Conservation (phyloP, 2,329 filamentous ascomycete species). For the Coleophoma eucalyptorum region DNA sequence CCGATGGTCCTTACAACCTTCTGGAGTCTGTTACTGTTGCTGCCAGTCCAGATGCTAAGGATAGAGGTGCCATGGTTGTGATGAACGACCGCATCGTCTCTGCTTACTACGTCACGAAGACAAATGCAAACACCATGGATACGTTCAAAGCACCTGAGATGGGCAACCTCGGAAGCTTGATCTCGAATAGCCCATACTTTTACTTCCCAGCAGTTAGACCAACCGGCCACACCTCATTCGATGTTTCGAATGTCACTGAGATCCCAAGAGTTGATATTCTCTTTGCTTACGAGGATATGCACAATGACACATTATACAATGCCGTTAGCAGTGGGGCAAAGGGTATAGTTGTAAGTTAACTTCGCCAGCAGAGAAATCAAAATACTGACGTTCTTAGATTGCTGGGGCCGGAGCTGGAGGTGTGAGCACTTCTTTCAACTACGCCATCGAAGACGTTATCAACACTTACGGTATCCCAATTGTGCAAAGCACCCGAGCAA, state of each 20-base stretch:
- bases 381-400: constrained; percentile 19
- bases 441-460: constrained; percentile 38
- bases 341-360: constrained; percentile 38
- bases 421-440: constrained; percentile 34
- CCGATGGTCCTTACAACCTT: constrained; percentile 61
- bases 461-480: constrained; percentile 43
- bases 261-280: constrained; percentile 54
- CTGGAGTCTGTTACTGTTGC: constrained; percentile 57
- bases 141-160: constrained; percentile 56
- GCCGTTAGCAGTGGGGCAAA: constrained; percentile 45
- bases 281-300: constrained; percentile 50
- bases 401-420: constrained; percentile 52
- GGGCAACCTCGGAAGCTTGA: constrained; percentile 53
- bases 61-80: constrained; percentile 55
- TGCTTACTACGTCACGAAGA: constrained; percentile 57
- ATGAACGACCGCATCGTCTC: constrained; percentile 58
- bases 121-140: constrained; percentile 58
- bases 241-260: constrained; percentile 28
- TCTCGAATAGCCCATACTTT: constrained; percentile 55
- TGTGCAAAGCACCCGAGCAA: constrained; percentile 46
- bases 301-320: constrained; percentile 40
- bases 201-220: constrained; percentile 51
- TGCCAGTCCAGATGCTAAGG: constrained; percentile 35
- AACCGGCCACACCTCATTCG: constrained; percentile 40
- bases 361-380: too few relatives aligned